Evolutionary conservation across 768 basidiomycete genomes (phyloP).

Genomic region (Rhodotorula sphaerocarpa): DNA sequence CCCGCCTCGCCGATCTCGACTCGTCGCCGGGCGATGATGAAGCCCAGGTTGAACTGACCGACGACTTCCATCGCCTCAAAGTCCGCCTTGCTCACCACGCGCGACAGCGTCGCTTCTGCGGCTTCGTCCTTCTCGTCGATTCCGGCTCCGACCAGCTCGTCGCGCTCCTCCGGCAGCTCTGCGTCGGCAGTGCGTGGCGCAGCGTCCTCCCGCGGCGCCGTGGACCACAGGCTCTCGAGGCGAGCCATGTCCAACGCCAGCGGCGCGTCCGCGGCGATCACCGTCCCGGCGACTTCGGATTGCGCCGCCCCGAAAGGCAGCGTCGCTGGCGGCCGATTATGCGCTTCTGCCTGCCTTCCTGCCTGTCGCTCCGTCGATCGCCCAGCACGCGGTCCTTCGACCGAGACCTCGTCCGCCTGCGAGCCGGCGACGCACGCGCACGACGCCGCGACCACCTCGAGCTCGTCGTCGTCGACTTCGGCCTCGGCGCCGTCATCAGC

Average conservation of each 20-base stretch:
- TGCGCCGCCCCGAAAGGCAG: constrained; percentile 10
- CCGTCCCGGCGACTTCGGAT: constrained; percentile 16
- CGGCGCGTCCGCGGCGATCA: constrained; percentile 19
- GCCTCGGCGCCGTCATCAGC: no score
- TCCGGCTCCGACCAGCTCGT: constrained; percentile 15
- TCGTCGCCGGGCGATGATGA: constrained; percentile 74
- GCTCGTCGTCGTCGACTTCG: constrained; percentile 13
- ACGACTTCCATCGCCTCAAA: constrained; percentile 73
- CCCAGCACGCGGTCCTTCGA: neutral
- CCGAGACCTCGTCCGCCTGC: neutral
- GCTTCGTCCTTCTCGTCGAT: constrained; percentile 39
- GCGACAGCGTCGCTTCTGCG: constrained; percentile 61
- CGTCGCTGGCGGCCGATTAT: no score
- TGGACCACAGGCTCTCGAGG: constrained; percentile 11
- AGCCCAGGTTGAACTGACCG: constrained; percentile 94
- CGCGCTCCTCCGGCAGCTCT: neutral
- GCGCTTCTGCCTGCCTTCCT: no score
- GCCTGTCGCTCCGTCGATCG: neutral
- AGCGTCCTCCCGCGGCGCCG: neutral
- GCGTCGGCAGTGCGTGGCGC: neutral
- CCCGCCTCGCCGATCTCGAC: neutral
- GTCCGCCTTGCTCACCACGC: constrained; percentile 78
- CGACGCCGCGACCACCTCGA: constrained; percentile 1
- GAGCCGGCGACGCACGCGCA: constrained; percentile 22
- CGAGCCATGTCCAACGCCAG: constrained; percentile 17